These are phyloP conservation scores for Cytospora piceae DNA, from an alignment of 2,329 filamentous ascomycete genomes.

Conservation along the genomic window DNA sequence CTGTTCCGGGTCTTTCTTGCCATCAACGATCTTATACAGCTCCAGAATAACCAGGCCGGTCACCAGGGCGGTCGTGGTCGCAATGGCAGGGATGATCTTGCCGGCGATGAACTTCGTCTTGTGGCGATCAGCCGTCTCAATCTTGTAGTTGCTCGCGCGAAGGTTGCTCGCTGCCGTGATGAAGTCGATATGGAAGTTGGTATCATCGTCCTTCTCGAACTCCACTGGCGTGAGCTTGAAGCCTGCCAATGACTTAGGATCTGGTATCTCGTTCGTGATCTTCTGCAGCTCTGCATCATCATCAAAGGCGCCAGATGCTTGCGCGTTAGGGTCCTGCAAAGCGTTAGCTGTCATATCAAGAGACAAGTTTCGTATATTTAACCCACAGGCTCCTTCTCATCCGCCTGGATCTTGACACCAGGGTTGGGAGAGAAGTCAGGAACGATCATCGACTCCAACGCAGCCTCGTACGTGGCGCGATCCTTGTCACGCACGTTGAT, in stretches of 20 bases:
- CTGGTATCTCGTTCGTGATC: slow-evolving; percentile 73
- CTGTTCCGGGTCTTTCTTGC: slow-evolving; percentile 94
- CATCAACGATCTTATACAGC: slow-evolving; percentile 94
- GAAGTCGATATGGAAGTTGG: slow-evolving; percentile 98
- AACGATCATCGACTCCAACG: slow-evolving; percentile 90
- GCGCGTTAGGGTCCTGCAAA: slow-evolving; percentile 76
- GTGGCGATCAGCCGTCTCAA: slow-evolving; percentile 87
- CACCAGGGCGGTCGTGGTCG: slow-evolving; percentile 93
- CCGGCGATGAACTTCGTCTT: slow-evolving; percentile 99
- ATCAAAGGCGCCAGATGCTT: slow-evolving; percentile 58
- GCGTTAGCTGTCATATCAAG: slow-evolving; percentile 11
- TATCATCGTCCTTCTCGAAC: slow-evolving; percentile 97
- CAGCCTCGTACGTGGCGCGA: slow-evolving; percentile 73
- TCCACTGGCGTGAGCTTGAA: slow-evolving; percentile 92
- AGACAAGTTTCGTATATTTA: background rate
- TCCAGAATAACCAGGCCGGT: slow-evolving; percentile 92
- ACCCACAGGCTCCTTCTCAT: slow-evolving; percentile 84
- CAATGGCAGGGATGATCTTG: slow-evolving; percentile 99
- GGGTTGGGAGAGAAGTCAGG: slow-evolving; percentile 92
- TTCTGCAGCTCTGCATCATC: slow-evolving; percentile 77
- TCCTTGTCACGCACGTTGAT: slow-evolving; percentile 82
- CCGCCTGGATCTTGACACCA: slow-evolving; percentile 93
- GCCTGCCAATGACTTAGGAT: slow-evolving; percentile 78
- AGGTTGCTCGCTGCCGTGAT: slow-evolving; percentile 97
- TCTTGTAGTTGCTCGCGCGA: slow-evolving; percentile 97